A percentile compares a stretch with the other conserved stretches of the same genome.
phyloP scores from a whole-genome alignment of 345 rosid species.

The Citropsis articulata region DNA sequence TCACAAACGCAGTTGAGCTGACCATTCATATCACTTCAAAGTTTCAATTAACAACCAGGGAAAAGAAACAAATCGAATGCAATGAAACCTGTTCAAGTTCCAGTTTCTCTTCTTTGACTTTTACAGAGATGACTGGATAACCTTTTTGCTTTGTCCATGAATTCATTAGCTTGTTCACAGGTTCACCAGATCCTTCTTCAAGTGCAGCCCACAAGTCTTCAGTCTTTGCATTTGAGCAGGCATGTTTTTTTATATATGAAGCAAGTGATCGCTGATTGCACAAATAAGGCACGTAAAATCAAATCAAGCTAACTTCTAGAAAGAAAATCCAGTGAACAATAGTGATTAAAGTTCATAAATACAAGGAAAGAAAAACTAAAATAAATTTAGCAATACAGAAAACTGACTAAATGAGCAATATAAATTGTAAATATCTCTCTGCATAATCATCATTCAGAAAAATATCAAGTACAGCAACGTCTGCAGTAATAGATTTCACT shows the following conservation, averaged over 20 bases:
- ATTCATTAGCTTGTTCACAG: conserved; percentile 88
- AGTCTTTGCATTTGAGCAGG: conserved; percentile 87
- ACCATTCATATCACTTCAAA: not conserved
- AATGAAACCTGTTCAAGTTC: conserved; percentile 82
- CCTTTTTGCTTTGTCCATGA: conserved; percentile 94
- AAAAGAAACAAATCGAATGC: not conserved
- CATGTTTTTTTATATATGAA: conserved; percentile 68
- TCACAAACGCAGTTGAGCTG: not conserved
- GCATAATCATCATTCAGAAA: not conserved
- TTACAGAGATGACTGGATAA: conserved; percentile 83
- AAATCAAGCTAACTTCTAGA: conserved; percentile 3
- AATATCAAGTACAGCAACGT: not conserved
- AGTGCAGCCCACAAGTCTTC: conserved; percentile 92
- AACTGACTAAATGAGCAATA: not conserved
- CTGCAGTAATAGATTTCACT: not conserved
- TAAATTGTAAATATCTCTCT: not conserved
- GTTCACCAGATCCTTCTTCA: conserved; percentile 85
- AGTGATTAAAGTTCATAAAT: not conserved
- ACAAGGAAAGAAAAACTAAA: conserved; percentile 3
- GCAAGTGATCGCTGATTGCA: conserved; percentile 79
- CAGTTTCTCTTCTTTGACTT: conserved; percentile 62
- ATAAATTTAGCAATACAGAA: not conserved
- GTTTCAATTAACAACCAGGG: not conserved
- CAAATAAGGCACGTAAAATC: conserved; percentile 1
- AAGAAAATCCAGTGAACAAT: not conserved